Base-by-base conservation (phyloP, 768 basidiomycete species). In the Lanmaoa rubissima region DNA sequence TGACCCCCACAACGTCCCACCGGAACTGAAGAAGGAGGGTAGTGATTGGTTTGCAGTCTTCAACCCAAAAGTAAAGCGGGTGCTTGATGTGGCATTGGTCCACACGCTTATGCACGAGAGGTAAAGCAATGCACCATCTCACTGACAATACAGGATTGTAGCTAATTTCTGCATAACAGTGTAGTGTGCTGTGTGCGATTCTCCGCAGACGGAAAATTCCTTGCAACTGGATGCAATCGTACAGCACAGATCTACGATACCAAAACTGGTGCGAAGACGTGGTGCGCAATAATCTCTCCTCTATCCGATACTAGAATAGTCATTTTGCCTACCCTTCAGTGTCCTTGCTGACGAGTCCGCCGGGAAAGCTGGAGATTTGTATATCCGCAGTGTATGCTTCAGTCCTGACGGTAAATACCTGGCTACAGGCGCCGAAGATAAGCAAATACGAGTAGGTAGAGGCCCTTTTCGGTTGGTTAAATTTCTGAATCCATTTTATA, bases 141-240 rank as follows among this genome's bases (percentile, higher is more conserved):
- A 31, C 28, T n/a, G 16, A 43, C 10, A 19, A 38, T 21, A 13
- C 34, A 34, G 5, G 17, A 48, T 36, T 12, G 5, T 46, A 41
- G 8, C 61, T 69, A 11, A 71, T 45, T 44, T 28, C 12, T 43
- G 26, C 47, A 32, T 14, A 24, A 56, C 60, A 88, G 88, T 57
- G 88, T 90, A 24, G 88, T 90, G 10, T 92, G 95, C 65, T 97
- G 94, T 66, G 94, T 97, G 28, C 83, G 90, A 57, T 96, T 97
- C 75, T 96, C 93, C 50, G 90, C 92, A 14, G 94, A 98, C 72
- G 93, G 95, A 28, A 93, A 91, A 71, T 86, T 80, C 58, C 82
- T 98, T 34, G 96, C 96, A 32, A 98, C 96, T 5, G 96, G 96
- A 13, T 98, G 95, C 75, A 98, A 98, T 74, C 82, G 92, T 41